These are phyloP conservation scores for Didymella pinodella DNA, from an alignment of 2,329 filamentous ascomycete genomes.

Conservation along the genomic window DNA sequence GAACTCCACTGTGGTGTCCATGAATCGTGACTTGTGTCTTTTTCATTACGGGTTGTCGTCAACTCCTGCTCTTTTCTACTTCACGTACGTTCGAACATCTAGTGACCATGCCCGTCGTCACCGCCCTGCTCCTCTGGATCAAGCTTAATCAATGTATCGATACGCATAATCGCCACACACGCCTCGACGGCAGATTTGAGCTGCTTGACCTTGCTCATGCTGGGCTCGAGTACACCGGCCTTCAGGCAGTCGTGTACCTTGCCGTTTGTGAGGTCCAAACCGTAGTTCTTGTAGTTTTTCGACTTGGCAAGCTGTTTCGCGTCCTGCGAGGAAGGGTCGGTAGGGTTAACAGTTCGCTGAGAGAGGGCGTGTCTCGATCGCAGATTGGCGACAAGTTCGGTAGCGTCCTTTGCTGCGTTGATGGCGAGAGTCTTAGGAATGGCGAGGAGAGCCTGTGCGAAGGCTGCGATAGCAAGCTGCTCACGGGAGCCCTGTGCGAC, in stretches of 20 bases:
- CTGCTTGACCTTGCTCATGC: conserved; percentile 97
- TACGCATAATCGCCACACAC: conserved; percentile 98
- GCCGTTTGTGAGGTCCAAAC: conserved; percentile 86
- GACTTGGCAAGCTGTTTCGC: conserved; percentile 90
- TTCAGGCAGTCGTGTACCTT: conserved; percentile 94
- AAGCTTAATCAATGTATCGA: conserved; percentile 97
- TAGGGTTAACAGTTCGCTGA: conserved; percentile 78
- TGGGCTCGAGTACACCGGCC: conserved; percentile 93
- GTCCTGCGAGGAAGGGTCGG: conserved; percentile 70
- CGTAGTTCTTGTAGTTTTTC: conserved; percentile 99
- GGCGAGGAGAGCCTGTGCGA: conserved; percentile 90
- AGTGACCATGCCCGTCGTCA: conserved; percentile 89
- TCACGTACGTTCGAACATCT: conserved; percentile 21
- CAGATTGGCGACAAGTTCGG: conserved; percentile 93
- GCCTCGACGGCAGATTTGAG: conserved; percentile 98
- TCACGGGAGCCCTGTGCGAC: conserved; percentile 77
- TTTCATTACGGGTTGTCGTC: conserved; percentile 23
- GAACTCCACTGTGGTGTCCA: conserved; percentile 20
- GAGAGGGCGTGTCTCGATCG: conserved; percentile 93
- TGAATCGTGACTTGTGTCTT: conserved; percentile 22
- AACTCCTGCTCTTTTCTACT: conserved; percentile 17
- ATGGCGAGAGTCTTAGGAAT: conserved; percentile 97
- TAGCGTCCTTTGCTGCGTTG: conserved; percentile 95
- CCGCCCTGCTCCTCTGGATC: conserved; percentile 83
- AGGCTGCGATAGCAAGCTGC: conserved; percentile 97